Percentiles rank a stretch among this genome's conserved stretches.
phyloP scores from a whole-genome alignment of 352 stramenopile genomes.

The Phytophthora crassamura region DNA sequence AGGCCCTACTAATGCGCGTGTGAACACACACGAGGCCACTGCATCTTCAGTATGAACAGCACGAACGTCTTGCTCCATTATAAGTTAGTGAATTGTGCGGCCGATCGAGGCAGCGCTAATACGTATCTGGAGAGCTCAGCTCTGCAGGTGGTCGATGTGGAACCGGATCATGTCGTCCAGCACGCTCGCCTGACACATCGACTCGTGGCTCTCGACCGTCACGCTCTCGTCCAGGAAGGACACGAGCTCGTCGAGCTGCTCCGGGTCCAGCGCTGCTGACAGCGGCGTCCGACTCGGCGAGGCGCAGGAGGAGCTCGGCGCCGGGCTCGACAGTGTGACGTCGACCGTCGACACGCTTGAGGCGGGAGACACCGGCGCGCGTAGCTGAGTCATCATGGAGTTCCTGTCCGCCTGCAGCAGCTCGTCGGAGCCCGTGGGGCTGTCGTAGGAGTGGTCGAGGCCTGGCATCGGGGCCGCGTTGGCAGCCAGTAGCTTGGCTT shows the following conservation, averaged over 20 bases:
- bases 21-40: too few relatives aligned
- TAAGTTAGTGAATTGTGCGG: slow-evolving; percentile 27
- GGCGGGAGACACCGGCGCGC: slow-evolving; percentile 8
- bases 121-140: slow-evolving; percentile 15
- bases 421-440: slow-evolving; percentile 36
- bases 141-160: slow-evolving; percentile 44
- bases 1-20: too few relatives aligned
- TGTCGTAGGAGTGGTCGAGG: slow-evolving; percentile 35
- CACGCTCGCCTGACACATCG: slow-evolving; percentile 22
- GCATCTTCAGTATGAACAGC: too few relatives aligned
- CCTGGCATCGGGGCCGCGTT: slow-evolving; percentile 11
- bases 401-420: slow-evolving; percentile 1
- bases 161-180: slow-evolving; percentile 60
- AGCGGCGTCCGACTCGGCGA: slow-evolving; percentile 15
- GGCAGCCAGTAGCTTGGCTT: slow-evolving; percentile 26
- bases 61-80: slow-evolving; percentile 20
- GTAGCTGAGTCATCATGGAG: slow-evolving; percentile 13
- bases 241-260: slow-evolving; percentile 50
- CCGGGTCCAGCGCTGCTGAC: slow-evolving; percentile 26
- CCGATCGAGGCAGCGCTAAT: slow-evolving; percentile 6
- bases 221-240: slow-evolving; percentile 47
- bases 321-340: slow-evolving; percentile 13
- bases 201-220: slow-evolving; percentile 21
- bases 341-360: slow-evolving; percentile 27
- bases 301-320: slow-evolving; percentile 24